These are phyloP conservation scores for Colletotrichum sp. DNA, from an alignment of 2,329 filamentous ascomycete genomes.

Conservation along the genomic window DNA sequence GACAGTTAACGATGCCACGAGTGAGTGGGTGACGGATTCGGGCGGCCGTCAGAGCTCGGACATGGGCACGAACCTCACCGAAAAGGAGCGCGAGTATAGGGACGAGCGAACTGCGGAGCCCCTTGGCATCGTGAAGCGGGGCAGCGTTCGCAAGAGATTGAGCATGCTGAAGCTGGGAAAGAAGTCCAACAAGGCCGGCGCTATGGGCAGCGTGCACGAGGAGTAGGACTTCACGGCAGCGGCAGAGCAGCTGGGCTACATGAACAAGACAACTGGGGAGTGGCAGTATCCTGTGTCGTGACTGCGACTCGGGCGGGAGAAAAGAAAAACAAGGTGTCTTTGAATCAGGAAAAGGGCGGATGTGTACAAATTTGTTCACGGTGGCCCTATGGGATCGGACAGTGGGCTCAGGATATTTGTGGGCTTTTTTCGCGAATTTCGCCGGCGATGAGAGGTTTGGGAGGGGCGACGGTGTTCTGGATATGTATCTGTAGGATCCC, in stretches of 20 bases:
- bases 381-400: neutral
- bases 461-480: conserved; percentile 19
- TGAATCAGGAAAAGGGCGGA: neutral
- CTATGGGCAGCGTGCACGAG: conserved; percentile 61
- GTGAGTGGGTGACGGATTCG: conserved; percentile 35
- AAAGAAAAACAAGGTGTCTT: neutral
- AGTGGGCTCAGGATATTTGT: neutral
- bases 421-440: neutral
- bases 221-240: conserved; percentile 43
- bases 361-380: neutral
- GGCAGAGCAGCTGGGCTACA: conserved; percentile 19
- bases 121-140: conserved; percentile 49
- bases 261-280: conserved; percentile 21
- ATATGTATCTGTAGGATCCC: conserved; percentile 21
- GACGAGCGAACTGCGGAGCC: conserved; percentile 23
- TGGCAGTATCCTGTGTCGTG: conserved; percentile 22
- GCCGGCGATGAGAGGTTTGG: neutral
- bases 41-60: conserved; percentile 29
- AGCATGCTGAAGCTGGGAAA: conserved; percentile 78
- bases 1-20: conserved; percentile 17
- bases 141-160: conserved; percentile 76
- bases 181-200: conserved; percentile 63
- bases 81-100: conserved; percentile 27
- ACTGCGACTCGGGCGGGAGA: neutral
- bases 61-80: conserved; percentile 19